phyloP scores from a whole-genome alignment of 306 rosid genomes.

The Dalbergia oliveri region DNA sequence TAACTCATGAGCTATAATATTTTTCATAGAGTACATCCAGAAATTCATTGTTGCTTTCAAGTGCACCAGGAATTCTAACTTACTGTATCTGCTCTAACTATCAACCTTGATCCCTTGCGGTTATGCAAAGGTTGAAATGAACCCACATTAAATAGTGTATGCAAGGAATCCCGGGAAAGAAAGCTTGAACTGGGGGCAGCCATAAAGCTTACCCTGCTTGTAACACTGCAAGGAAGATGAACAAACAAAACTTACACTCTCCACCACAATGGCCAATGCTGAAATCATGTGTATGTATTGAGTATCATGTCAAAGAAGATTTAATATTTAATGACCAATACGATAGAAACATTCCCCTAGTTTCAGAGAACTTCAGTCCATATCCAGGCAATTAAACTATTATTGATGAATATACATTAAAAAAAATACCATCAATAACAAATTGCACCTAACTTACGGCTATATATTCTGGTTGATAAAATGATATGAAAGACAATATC shows the following conservation, averaged over 20 bases:
- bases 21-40: conserved; percentile 26
- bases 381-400: conserved; percentile 14
- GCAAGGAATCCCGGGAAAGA: conserved; percentile 65
- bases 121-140: conserved; percentile 57
- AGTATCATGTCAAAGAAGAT: neutral
- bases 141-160: conserved; percentile 48
- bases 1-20: conserved; percentile 9
- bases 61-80: conserved; percentile 49
- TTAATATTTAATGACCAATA: conserved; percentile 4
- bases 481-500: conserved; percentile 26
- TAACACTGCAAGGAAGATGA: conserved; percentile 58
- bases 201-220: conserved; percentile 59
- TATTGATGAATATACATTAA: neutral
- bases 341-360: neutral
- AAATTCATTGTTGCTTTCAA: conserved; percentile 27
- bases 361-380: neutral
- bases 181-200: conserved; percentile 68
- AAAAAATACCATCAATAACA: neutral
- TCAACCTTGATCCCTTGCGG: conserved; percentile 65
- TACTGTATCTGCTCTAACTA: conserved; percentile 84
- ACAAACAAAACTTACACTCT: conserved; percentile 34
- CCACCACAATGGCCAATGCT: conserved; percentile 19
- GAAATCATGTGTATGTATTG: conserved; percentile 16
- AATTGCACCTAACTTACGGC: conserved; percentile 20
- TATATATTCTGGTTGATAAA: neutral